Percentiles rank a stretch among this genome's conserved stretches.
phyloP scores from a whole-genome alignment of 2,329 filamentous ascomycete species.

The Chaetoscypha palmicola region DNA sequence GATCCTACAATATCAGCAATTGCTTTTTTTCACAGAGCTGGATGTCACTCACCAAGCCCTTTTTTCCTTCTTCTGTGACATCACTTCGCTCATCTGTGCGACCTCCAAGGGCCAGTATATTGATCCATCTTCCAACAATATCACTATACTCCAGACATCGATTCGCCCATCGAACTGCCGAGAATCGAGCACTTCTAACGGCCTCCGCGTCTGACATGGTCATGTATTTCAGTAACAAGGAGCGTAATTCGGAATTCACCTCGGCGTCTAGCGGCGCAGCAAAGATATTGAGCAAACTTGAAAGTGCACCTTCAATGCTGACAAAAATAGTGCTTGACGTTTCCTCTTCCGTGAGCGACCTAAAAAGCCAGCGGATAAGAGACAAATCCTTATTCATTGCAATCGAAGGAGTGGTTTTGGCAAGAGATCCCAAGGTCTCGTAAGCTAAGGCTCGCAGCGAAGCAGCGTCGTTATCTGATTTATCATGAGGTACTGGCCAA shows the following conservation, averaged over 20 bases:
- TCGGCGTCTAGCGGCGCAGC: conserved; percentile 32
- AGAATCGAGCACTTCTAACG: conserved; percentile 70
- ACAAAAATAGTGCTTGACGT: conserved; percentile 68
- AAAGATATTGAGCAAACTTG: conserved; percentile 62
- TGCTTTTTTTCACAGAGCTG: conserved; percentile 15
- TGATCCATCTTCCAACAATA: conserved; percentile 75
- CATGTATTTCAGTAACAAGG: conserved; percentile 65
- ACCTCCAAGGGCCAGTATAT: conserved; percentile 72
- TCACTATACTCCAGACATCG: conserved; percentile 76
- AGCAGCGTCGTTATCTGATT: conserved; percentile 49
- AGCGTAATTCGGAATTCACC: conserved; percentile 25
- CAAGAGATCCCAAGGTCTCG: conserved; percentile 80
- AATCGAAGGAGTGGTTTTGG: conserved; percentile 55
- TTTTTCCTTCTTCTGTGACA: conserved; percentile 80
- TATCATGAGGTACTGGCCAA: conserved; percentile 64
- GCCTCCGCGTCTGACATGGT: conserved; percentile 43
- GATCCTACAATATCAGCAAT: conserved; percentile 32
- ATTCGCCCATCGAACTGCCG: conserved; percentile 83
- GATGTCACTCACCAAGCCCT: conserved; percentile 65
- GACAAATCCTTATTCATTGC: conserved; percentile 44
- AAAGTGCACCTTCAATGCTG: conserved; percentile 83
- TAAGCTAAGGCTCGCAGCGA: conserved; percentile 74
- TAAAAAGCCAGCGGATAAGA: conserved; percentile 71
- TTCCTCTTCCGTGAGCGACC: conserved; percentile 72
- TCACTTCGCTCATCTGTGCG: conserved; percentile 65